Evolutionary conservation across 2,329 filamentous ascomycete genomes (phyloP).

Genomic region (Penicillium occitanis): DNA sequence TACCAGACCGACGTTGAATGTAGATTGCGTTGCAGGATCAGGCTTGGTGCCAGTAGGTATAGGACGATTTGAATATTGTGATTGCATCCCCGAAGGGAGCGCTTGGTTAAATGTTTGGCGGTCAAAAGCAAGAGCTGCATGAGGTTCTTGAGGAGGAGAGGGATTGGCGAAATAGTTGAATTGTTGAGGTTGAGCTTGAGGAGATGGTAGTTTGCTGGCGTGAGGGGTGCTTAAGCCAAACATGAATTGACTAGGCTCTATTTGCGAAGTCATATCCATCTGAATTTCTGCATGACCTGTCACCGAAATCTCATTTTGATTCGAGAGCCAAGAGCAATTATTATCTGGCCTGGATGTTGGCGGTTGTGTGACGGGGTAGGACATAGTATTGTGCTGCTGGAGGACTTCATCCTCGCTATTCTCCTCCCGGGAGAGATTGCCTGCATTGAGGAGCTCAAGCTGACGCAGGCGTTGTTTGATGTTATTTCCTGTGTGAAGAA

Average conservation of each 20-base stretch:
- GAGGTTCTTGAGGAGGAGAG: not conserved
- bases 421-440: not conserved
- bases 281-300: constrained; percentile 1
- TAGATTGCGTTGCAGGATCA: not conserved
- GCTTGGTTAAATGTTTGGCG: not conserved
- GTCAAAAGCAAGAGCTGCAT: not conserved
- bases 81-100: not conserved
- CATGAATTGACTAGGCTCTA: not conserved
- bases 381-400: not conserved
- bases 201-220: not conserved
- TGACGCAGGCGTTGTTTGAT: constrained; percentile 6
- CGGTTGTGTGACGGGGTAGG: not conserved
- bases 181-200: not conserved
- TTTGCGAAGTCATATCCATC: constrained; percentile 8
- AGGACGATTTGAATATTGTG: not conserved
- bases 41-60: not conserved
- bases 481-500: constrained; percentile 2
- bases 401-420: constrained; percentile 5
- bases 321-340: not conserved
- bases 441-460: constrained; percentile 1
- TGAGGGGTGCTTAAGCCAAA: not conserved
- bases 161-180: constrained; percentile 6
- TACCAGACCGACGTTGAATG: not conserved
- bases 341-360: constrained; percentile 2
- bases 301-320: constrained; percentile 7